These are phyloP conservation scores for Prunus padus DNA, from an alignment of 306 rosid genomes.

Conservation along the genomic window DNA sequence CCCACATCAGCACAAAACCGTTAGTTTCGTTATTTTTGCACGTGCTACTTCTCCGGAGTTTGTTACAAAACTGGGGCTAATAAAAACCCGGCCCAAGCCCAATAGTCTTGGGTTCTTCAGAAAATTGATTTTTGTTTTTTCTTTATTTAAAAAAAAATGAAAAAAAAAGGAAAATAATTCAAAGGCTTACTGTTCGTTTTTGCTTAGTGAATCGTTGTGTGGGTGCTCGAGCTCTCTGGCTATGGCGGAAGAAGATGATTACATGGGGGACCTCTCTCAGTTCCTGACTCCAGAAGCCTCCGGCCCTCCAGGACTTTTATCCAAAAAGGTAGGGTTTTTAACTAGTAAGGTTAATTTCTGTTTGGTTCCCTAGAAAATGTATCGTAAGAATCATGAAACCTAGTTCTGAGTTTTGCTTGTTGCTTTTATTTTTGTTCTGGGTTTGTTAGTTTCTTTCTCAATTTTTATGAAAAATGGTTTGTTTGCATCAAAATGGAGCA, in stretches of 20 bases:
- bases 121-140: not conserved
- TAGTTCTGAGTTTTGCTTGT: not conserved
- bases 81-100: not conserved
- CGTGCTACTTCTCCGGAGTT: not conserved
- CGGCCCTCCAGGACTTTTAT: constrained; percentile 33
- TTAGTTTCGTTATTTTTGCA: not conserved
- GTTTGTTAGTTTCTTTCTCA: not conserved
- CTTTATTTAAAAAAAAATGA: too few relatives aligned
- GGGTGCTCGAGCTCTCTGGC: constrained; percentile 4
- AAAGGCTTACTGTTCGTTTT: not conserved
- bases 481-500: not conserved
- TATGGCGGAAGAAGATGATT: constrained; percentile 72
- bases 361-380: not conserved
- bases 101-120: not conserved
- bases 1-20: constrained; percentile 30
- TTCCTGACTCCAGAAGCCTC: constrained; percentile 53
- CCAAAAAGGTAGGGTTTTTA: constrained; percentile 39
- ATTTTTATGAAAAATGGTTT: not conserved
- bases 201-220: not conserved
- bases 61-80: not conserved
- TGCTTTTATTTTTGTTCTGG: not conserved
- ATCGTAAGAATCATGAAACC: not conserved
- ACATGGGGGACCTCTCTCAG: constrained; percentile 79
- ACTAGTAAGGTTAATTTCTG: not conserved
- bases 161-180: not conserved